Conservation (phyloP, 805 yeast genomes). For the Saccharomycopsis oosterbeekiorum region DNA sequence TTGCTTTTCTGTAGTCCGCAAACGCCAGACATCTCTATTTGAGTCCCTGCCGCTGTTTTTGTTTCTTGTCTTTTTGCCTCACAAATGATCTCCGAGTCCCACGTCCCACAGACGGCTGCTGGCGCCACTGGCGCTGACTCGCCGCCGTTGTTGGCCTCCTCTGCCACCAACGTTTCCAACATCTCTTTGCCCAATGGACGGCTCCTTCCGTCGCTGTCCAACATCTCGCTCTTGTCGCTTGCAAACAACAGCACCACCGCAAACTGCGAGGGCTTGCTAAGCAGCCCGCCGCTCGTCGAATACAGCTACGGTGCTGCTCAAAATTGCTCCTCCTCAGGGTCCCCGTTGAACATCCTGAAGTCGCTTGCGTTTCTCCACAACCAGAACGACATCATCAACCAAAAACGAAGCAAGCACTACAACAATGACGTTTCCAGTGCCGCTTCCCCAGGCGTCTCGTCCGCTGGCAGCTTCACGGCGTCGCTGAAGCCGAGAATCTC, state of each 20-base stretch:
- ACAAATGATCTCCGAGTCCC: neutral
- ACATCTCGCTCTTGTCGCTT: conserved; percentile 15
- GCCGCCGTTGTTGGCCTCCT: conserved; percentile 16
- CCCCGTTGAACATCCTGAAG: neutral
- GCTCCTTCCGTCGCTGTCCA: conserved; percentile 16
- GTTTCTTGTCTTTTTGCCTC: too few species aligned
- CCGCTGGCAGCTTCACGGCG: neutral
- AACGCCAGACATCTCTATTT: too few species aligned
- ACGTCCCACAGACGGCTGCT: neutral
- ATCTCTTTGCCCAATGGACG: conserved; percentile 11
- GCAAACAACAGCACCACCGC: neutral
- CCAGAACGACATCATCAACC: conserved; percentile 3
- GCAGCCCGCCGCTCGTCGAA: neutral
- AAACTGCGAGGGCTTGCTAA: neutral
- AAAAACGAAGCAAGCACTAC: conserved; percentile 13
- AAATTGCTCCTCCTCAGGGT: neutral
- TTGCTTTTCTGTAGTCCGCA: too few species aligned
- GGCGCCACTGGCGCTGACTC: conserved; percentile 3
- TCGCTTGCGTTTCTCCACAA: neutral
- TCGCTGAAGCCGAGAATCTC: conserved; percentile 1
- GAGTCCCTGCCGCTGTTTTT: too few species aligned
- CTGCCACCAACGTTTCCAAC: conserved; percentile 11
- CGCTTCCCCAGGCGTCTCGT: neutral
- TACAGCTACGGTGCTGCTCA: neutral
- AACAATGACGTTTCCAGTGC: neutral